Conservation (phyloP, 2,329 filamentous ascomycete species). For the Fusarium sarcochroum region DNA sequence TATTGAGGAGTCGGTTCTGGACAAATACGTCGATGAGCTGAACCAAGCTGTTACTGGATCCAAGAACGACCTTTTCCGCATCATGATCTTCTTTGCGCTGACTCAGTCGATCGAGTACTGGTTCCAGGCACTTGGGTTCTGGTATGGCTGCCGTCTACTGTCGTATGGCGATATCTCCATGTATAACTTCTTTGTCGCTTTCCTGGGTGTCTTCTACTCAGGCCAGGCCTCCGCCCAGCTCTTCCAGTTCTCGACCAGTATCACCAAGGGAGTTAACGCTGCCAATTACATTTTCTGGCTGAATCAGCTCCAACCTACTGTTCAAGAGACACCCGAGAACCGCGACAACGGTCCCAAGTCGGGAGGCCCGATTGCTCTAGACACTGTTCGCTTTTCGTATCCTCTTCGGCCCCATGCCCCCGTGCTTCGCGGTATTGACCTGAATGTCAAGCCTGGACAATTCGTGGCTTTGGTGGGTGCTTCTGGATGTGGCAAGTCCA, state of each 20-base stretch:
- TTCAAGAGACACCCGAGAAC: slow-evolving; percentile 60
- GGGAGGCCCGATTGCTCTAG: slow-evolving; percentile 60
- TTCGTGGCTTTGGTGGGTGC: slow-evolving; percentile 68
- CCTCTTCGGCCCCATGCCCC: slow-evolving; percentile 61
- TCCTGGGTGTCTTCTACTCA: slow-evolving; percentile 64
- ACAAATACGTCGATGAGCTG: slow-evolving; percentile 51
- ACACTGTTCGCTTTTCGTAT: slow-evolving; percentile 74
- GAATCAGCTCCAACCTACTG: slow-evolving; percentile 56
- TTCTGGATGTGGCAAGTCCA: slow-evolving; percentile 72
- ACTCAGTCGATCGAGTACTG: slow-evolving; percentile 56
- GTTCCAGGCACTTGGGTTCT: slow-evolving; percentile 59
- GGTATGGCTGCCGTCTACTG: slow-evolving; percentile 57
- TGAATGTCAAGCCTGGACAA: slow-evolving; percentile 59
- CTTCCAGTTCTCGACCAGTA: slow-evolving; percentile 64
- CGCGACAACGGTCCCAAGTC: slow-evolving; percentile 53
- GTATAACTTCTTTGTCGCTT: slow-evolving; percentile 65
- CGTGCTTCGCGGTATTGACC: slow-evolving; percentile 59
- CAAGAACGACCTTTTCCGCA: slow-evolving; percentile 50
- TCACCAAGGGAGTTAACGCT: slow-evolving; percentile 65
- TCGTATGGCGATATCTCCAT: slow-evolving; percentile 64
- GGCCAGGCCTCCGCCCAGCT: slow-evolving; percentile 59
- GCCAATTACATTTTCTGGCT: slow-evolving; percentile 68
- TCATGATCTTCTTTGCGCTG: slow-evolving; percentile 56
- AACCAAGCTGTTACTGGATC: slow-evolving; percentile 50
- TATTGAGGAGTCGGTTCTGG: slow-evolving; percentile 55